Base-by-base conservation (phyloP, 148 eudicot genomes). In the Camellia granthamiana region DNA sequence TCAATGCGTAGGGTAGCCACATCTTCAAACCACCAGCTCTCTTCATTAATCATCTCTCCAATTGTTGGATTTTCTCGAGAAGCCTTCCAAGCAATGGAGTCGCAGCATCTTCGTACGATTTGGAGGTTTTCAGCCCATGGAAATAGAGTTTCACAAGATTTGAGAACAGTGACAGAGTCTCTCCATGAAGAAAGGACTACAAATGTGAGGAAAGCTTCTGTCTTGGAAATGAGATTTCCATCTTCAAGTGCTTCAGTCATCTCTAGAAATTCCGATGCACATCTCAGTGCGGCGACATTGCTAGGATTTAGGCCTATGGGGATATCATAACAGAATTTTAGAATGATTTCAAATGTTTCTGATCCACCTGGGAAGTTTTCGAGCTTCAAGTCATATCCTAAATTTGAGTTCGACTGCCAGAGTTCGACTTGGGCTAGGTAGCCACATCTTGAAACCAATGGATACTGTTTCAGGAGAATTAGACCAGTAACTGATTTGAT, bases 71-170 rank as follows among this genome's bases (percentile, higher is more conserved):
- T 88, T 64, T 85, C 89, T 76, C 75, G 78, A 62, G 80, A 86
- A 69, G 87, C 89, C 86, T 89, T 92, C 88, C 85, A 78, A 72
- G 93, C 84, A 58, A 90, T 87, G 46, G 93, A 87, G 59, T 91
- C 93, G 19, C 93, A 88, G 74, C 95, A 91, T 83, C 97, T 91
- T 30, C 92, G 52, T 3, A 91, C 91, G 38, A 93, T 89, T 78
- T 91, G 93, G 79, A 91, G 88, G 82, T 90, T 89, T 74, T 91
- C 93, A 3, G 91, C 91, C 97, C 93, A 93, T 12, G 97, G 93
- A 76, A 92, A 90, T 13, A 91, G 86, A 30, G 78, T 79, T 76
- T 91, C 89, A 68, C 95, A 93, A 55, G 88, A 80, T 79, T 86
- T 91, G 56, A 91, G 88, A 47, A 91, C 97, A 18, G 85, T 84